phyloP scores from a whole-genome alignment of 768 basidiomycete genomes.

The Trametes coccinea region DNA sequence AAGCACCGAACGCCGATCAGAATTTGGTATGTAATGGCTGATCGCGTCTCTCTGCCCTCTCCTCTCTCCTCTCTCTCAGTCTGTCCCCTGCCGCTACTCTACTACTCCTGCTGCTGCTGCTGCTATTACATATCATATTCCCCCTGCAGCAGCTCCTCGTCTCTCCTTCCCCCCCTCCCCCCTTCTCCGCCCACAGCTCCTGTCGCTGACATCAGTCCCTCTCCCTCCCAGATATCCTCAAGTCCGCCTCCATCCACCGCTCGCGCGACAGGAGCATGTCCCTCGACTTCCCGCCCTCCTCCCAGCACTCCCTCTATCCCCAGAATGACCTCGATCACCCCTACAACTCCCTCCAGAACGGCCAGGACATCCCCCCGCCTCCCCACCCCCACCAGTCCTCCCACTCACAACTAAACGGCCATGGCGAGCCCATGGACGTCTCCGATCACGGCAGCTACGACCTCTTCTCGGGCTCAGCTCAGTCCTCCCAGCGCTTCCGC shows the following conservation, averaged over 20 bases:
- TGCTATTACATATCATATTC: not conserved
- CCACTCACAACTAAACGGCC: slow-evolving; percentile 37
- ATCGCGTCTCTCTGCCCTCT: slow-evolving; percentile 27
- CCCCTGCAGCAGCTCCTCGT: slow-evolving; percentile 9
- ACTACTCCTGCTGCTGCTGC: slow-evolving; percentile 3
- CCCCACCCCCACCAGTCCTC: slow-evolving; percentile 35
- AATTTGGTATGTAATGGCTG: slow-evolving; percentile 40
- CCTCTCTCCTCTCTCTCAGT: slow-evolving; percentile 6
- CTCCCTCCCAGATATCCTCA: slow-evolving; percentile 43
- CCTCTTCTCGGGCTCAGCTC: slow-evolving; percentile 54
- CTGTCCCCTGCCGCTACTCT: slow-evolving; percentile 1
- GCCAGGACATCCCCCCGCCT: slow-evolving; percentile 35
- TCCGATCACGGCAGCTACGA: slow-evolving; percentile 64
- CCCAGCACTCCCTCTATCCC: slow-evolving; percentile 51
- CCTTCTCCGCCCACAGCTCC: slow-evolving; percentile 15
- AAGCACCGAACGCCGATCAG: slow-evolving; percentile 62
- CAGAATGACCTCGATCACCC: slow-evolving; percentile 59
- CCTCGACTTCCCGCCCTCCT: slow-evolving; percentile 52
- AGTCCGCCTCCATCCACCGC: slow-evolving; percentile 34
- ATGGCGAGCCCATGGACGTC: slow-evolving; percentile 54
- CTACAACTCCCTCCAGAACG: slow-evolving; percentile 49
- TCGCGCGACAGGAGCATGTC: slow-evolving; percentile 46
- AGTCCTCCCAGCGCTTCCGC: slow-evolving; percentile 55
- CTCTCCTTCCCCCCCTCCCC: slow-evolving; percentile 3
- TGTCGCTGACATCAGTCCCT: not conserved